phyloP scores from a whole-genome alignment of 2,329 filamentous ascomycete species.

The Magnaporthiopsis rhizophila region DNA sequence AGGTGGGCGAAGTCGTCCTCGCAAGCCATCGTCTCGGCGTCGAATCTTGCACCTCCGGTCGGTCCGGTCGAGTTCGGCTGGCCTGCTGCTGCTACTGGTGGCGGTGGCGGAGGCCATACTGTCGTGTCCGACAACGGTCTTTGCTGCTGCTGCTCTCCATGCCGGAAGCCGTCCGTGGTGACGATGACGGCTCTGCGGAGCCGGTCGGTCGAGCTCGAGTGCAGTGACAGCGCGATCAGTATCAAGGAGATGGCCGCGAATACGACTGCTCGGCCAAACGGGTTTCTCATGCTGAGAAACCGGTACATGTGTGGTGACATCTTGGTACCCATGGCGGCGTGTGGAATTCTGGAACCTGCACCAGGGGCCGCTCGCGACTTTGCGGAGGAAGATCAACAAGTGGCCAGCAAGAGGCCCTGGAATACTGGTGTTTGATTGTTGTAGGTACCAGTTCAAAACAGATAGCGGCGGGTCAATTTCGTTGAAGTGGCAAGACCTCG shows the following conservation, averaged over 20 bases:
- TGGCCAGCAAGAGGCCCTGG: too few species aligned
- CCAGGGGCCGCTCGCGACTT: neutral
- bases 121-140: neutral
- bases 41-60: neutral
- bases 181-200: neutral
- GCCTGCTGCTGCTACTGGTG: neutral
- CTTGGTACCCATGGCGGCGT: neutral
- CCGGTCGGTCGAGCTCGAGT: neutral
- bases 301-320: neutral
- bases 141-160: neutral
- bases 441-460: neutral
- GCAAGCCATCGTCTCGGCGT: constrained; percentile 24
- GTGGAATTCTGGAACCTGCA: neutral
- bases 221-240: neutral
- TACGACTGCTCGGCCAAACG: neutral
- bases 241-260: neutral
- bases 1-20: constrained; percentile 39
- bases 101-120: too few species aligned
- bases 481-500: neutral
- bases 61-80: neutral
- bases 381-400: neutral
- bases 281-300: neutral
- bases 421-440: neutral
- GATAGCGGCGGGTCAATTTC: neutral
- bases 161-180: neutral